A percentile compares a stretch with the other conserved stretches of the same genome.
phyloP scores from a whole-genome alignment of 306 rosid species.

The Canavalia gladiata region DNA sequence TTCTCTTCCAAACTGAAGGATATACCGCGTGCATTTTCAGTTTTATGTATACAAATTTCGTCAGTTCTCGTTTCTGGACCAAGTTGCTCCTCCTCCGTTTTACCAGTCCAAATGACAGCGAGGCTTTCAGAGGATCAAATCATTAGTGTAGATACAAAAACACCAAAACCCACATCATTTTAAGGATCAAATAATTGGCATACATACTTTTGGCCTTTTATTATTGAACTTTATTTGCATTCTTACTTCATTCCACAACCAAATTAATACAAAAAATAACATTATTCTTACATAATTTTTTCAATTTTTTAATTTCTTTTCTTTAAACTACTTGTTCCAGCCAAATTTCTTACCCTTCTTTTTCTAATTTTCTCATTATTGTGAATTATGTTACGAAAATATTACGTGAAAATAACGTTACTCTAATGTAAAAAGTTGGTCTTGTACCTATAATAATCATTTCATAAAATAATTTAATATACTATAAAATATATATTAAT shows the following conservation, averaged over 20 bases:
- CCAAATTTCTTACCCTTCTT: too few relatives aligned
- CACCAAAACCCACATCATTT: background rate
- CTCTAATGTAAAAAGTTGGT: too few relatives aligned
- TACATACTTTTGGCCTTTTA: constrained; percentile 15
- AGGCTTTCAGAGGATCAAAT: background rate
- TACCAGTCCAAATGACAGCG: background rate
- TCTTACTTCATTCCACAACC: background rate
- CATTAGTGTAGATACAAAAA: background rate
- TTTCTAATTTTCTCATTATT: too few relatives aligned
- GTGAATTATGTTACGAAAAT: too few relatives aligned
- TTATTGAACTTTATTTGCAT: constrained; percentile 18
- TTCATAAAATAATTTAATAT: too few relatives aligned
- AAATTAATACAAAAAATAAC: background rate
- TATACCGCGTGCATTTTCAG: constrained; percentile 49
- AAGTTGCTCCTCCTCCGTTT: constrained; percentile 14
- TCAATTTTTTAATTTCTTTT: too few relatives aligned
- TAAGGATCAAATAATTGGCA: background rate
- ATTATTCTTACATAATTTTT: too few relatives aligned
- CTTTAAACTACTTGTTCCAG: too few relatives aligned
- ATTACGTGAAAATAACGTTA: too few relatives aligned
- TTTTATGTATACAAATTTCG: background rate
- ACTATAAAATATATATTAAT: too few relatives aligned
- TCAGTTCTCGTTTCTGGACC: constrained; percentile 39
- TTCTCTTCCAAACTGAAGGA: constrained; percentile 57
- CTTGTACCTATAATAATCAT: too few relatives aligned